These are phyloP conservation scores for Periconia digitata DNA, from an alignment of 2,329 filamentous ascomycete species.

Conservation along the genomic window DNA sequence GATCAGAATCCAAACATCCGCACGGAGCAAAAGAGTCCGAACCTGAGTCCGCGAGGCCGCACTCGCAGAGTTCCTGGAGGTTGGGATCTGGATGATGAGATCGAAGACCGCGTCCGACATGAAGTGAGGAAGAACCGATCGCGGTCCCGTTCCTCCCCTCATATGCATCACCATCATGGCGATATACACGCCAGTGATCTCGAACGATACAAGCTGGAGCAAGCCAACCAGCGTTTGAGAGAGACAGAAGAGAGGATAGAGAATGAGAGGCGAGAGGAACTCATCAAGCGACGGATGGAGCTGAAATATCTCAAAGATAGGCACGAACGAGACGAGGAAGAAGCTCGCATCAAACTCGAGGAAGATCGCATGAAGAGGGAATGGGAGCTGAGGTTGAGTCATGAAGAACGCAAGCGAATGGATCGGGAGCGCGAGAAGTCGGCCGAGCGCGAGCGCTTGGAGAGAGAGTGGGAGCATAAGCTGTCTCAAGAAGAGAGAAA, in stretches of 20 bases:
- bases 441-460: conserved; percentile 27
- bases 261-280: conserved; percentile 41
- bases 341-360: conserved; percentile 24
- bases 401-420: conserved; percentile 23
- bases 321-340: conserved; percentile 33
- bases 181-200: conserved; percentile 25
- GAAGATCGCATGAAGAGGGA: conserved; percentile 36
- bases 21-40: conserved; percentile 31
- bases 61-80: conserved; percentile 35
- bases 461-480: conserved; percentile 36
- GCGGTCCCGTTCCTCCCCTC: conserved; percentile 26
- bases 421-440: conserved; percentile 21
- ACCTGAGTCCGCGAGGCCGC: conserved; percentile 31
- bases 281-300: conserved; percentile 36
- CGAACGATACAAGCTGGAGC: conserved; percentile 37
- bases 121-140: conserved; percentile 24
- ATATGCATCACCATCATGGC: conserved; percentile 19
- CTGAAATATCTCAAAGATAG: conserved; percentile 40
- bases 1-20: conserved; percentile 38
- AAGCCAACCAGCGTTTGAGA: conserved; percentile 37
- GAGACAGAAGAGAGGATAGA: conserved; percentile 38
- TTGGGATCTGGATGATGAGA: conserved; percentile 39
- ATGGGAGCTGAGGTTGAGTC: conserved; percentile 32
- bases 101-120: conserved; percentile 28
- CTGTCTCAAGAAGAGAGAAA: conserved; percentile 25